These are phyloP conservation scores for Fonsecaea pedrosoi DNA, from an alignment of 2,329 filamentous ascomycete genomes.

Conservation along the genomic window DNA sequence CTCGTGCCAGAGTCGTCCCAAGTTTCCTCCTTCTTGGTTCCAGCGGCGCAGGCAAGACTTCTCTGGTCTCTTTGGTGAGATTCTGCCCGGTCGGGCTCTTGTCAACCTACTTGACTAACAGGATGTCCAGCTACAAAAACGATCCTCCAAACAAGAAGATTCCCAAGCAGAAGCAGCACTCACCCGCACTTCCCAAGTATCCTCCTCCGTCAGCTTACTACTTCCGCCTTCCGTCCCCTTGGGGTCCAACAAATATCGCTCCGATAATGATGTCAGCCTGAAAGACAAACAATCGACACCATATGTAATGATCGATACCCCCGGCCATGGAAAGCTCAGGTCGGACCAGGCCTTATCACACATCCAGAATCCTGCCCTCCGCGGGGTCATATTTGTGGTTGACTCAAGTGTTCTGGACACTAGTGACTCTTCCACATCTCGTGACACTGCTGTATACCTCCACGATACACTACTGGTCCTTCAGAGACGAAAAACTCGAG, in stretches of 20 bases:
- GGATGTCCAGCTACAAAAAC: slow-evolving; percentile 49
- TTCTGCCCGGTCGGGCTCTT: slow-evolving; percentile 14
- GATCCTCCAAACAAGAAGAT: slow-evolving; percentile 57
- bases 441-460: slow-evolving; percentile 80
- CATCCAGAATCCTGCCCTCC: slow-evolving; percentile 55
- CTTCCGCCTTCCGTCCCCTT: slow-evolving; percentile 61
- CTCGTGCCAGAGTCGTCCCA: slow-evolving; percentile 70
- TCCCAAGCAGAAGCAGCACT: slow-evolving; percentile 59
- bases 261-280: slow-evolving; percentile 70
- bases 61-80: slow-evolving; percentile 76
- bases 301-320: slow-evolving; percentile 71
- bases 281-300: slow-evolving; percentile 54
- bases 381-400: slow-evolving; percentile 84
- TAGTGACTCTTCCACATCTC: slow-evolving; percentile 57
- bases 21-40: slow-evolving; percentile 83
- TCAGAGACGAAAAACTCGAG: slow-evolving; percentile 68
- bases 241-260: slow-evolving; percentile 68
- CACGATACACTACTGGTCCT: slow-evolving; percentile 86
- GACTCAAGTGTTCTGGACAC: slow-evolving; percentile 73
- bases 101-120: slow-evolving; percentile 19
- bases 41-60: slow-evolving; percentile 83
- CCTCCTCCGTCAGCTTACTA: slow-evolving; percentile 62
- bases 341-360: slow-evolving; percentile 66
- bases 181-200: slow-evolving; percentile 70
- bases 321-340: slow-evolving; percentile 93